A percentile compares a stretch with the other conserved stretches of the same genome.
phyloP scores from a whole-genome alignment of 2,329 filamentous ascomycete genomes.

The Domatiomyces globalis region DNA sequence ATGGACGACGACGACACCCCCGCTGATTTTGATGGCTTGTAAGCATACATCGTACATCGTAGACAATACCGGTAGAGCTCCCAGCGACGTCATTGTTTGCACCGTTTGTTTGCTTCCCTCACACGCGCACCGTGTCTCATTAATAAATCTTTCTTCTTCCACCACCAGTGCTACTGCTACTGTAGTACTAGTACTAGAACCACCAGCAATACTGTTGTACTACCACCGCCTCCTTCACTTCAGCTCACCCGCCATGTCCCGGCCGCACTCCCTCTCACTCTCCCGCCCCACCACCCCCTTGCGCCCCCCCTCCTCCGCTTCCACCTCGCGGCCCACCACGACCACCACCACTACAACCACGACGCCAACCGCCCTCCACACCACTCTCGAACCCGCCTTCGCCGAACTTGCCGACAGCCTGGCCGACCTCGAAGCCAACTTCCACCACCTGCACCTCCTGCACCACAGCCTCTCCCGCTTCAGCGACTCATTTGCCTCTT shows the following conservation, averaged over 20 bases:
- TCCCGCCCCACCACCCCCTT: constrained; percentile 76
- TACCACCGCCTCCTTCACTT: too few species aligned
- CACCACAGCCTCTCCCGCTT: constrained; percentile 88
- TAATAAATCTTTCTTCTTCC: too few species aligned
- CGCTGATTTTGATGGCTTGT: constrained; percentile 93
- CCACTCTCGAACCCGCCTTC: constrained; percentile 70
- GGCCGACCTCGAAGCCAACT: constrained; percentile 90
- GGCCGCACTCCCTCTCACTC: constrained; percentile 46
- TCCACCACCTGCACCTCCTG: constrained; percentile 94
- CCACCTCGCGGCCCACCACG: constrained; percentile 38
- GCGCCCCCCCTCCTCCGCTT: constrained; percentile 76
- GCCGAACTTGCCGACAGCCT: constrained; percentile 87
- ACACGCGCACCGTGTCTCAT: too few species aligned
- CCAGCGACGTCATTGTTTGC: not conserved
- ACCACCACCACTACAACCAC: constrained; percentile 41
- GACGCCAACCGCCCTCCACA: constrained; percentile 49
- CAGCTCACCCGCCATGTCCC: constrained; percentile 5
- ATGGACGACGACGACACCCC: constrained; percentile 83
- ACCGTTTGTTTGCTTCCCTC: not conserved
- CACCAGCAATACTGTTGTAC: not conserved
- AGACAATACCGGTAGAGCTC: not conserved
- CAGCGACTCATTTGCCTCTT: constrained; percentile 88
- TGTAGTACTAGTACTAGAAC: too few species aligned
- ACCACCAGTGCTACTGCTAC: too few species aligned
- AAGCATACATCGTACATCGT: constrained; percentile 24